phyloP scores from a whole-genome alignment of 345 rosid species.

The Physaria fendleri region DNA sequence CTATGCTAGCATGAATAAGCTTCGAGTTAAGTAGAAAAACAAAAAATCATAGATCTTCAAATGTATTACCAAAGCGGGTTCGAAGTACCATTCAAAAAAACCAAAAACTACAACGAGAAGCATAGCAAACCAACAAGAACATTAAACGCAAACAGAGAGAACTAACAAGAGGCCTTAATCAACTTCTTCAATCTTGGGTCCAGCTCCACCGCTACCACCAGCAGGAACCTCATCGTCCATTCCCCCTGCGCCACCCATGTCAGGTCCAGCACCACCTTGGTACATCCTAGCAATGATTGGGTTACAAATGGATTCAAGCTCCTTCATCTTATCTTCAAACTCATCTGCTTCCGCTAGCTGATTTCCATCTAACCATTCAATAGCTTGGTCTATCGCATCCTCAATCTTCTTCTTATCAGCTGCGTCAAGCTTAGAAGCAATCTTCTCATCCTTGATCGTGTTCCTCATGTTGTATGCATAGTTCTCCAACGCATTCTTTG shows the following conservation, averaged over 20 bases:
- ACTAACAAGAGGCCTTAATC: slow-evolving; percentile 33
- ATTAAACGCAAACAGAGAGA: background rate
- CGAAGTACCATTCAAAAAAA: background rate
- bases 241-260: slow-evolving; percentile 34
- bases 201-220: slow-evolving; percentile 41
- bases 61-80: background rate
- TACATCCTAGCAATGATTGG: slow-evolving; percentile 55
- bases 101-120: background rate
- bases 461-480: slow-evolving; percentile 51
- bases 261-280: slow-evolving; percentile 38
- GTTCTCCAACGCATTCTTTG: slow-evolving; percentile 51
- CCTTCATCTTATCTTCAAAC: slow-evolving; percentile 60
- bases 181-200: slow-evolving; percentile 66
- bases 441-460: slow-evolving; percentile 55
- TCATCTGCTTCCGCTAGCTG: slow-evolving; percentile 56
- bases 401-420: slow-evolving; percentile 63
- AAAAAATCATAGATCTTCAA: too few species aligned
- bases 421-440: slow-evolving; percentile 37
- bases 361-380: slow-evolving; percentile 49
- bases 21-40: too few species aligned
- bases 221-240: slow-evolving; percentile 32
- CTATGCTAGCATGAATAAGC: too few species aligned
- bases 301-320: slow-evolving; percentile 51
- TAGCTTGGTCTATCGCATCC: slow-evolving; percentile 45
- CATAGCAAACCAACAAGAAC: background rate